A percentile compares a stretch with the other conserved stretches of the same genome.
Conservation (phyloP, 2,329 filamentous ascomycete species). For the Fusarium sulawesiense region DNA sequence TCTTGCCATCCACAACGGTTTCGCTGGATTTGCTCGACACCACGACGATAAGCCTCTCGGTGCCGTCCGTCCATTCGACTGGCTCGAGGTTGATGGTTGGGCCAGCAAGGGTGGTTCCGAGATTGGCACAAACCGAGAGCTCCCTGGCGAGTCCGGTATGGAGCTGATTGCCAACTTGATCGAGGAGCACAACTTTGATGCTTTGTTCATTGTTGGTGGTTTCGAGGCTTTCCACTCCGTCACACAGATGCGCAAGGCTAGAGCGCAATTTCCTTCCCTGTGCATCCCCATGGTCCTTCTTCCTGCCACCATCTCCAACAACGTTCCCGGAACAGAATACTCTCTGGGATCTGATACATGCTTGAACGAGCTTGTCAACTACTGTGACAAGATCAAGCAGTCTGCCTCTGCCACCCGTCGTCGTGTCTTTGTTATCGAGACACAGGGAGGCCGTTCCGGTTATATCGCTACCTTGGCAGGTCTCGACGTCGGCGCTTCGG, state of each 20-base stretch:
- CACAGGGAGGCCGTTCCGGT: slow-evolving; percentile 92
- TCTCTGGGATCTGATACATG: slow-evolving; percentile 97
- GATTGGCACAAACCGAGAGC: slow-evolving; percentile 95
- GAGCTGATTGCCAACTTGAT: slow-evolving; percentile 85
- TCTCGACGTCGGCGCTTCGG: slow-evolving; percentile 88
- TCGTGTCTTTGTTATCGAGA: slow-evolving; percentile 97
- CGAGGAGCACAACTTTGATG: slow-evolving; percentile 88
- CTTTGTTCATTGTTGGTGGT: slow-evolving; percentile 89
- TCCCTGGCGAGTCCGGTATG: slow-evolving; percentile 87
- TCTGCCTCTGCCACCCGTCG: slow-evolving; percentile 93
- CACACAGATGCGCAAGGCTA: slow-evolving; percentile 84
- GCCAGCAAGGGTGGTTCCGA: slow-evolving; percentile 96
- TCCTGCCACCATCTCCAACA: slow-evolving; percentile 98
- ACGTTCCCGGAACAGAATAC: slow-evolving; percentile 97
- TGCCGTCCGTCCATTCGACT: slow-evolving; percentile 85
- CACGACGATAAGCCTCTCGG: slow-evolving; percentile 84
- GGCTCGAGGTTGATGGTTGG: slow-evolving; percentile 96
- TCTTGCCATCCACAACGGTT: slow-evolving; percentile 94
- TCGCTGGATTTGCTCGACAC: slow-evolving; percentile 91
- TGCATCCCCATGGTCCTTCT: slow-evolving; percentile 93
- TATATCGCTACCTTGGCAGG: slow-evolving; percentile 94
- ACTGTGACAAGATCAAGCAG: slow-evolving; percentile 98
- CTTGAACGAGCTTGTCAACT: slow-evolving; percentile 91
- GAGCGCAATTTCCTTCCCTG: slow-evolving; percentile 82
- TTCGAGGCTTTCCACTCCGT: slow-evolving; percentile 97